phyloP scores from a whole-genome alignment of 169 alveolate genomes.

The Plasmodium coatneyi region DNA sequence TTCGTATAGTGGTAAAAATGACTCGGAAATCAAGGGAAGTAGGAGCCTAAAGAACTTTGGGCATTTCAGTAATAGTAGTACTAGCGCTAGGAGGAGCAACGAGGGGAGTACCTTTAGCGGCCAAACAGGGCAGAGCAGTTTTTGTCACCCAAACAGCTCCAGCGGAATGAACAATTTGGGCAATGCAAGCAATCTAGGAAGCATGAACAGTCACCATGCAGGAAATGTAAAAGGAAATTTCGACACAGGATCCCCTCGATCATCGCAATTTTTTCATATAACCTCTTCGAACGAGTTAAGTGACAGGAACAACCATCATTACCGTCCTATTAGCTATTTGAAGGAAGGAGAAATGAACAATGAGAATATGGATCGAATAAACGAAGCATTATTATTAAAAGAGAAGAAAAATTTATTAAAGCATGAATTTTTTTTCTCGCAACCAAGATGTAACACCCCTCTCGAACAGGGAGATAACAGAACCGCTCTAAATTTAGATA shows the following conservation, averaged over 20 bases:
- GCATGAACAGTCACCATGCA: background rate
- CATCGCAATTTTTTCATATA: background rate
- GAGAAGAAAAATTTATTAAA: conserved; percentile 26
- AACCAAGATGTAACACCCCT: background rate
- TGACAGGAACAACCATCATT: background rate
- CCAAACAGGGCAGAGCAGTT: background rate
- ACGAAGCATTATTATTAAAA: conserved; percentile 21
- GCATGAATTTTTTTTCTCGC: conserved; percentile 26
- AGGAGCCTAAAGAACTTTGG: background rate
- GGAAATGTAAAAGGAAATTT: background rate
- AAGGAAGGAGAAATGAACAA: conserved; percentile 24
- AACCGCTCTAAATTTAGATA: background rate
- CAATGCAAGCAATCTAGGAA: background rate
- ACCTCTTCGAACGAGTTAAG: conserved; percentile 8
- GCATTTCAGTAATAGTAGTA: background rate
- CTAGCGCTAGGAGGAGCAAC: background rate
- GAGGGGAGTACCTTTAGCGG: background rate
- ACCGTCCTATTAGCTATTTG: background rate
- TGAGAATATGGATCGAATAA: background rate
- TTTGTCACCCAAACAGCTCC: background rate
- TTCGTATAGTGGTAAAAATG: conserved; percentile 3
- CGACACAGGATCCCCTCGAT: background rate
- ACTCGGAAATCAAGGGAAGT: background rate
- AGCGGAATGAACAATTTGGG: background rate
- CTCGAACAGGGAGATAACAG: background rate